phyloP scores from a whole-genome alignment of 2,329 filamentous ascomycete genomes.

The Paraphaeosphaeria minitans region DNA sequence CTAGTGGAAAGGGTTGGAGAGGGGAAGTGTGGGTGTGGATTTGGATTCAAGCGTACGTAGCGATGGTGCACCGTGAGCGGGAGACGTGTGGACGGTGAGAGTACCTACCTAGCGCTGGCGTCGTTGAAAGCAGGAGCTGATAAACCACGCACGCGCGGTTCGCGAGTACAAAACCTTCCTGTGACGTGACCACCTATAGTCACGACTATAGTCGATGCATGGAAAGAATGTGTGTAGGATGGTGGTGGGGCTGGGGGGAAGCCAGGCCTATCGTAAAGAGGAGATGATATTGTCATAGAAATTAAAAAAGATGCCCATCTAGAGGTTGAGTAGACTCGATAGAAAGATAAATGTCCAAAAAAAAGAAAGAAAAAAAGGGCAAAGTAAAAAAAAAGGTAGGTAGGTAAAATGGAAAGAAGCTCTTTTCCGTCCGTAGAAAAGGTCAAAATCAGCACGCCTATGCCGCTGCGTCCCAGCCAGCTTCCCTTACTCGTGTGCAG shows the following conservation, averaged over 20 bases:
- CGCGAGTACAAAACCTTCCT: too few relatives aligned
- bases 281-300: constrained; percentile 41
- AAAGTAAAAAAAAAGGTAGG: constrained; percentile 16
- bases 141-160: too few relatives aligned
- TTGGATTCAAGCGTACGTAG: not conserved
- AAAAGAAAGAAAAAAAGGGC: constrained; percentile 14
- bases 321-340: constrained; percentile 15
- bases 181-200: too few relatives aligned
- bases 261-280: not conserved
- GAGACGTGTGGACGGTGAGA: too few relatives aligned
- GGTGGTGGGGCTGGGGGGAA: too few relatives aligned
- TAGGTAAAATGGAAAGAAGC: not conserved
- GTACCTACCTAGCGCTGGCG: too few relatives aligned
- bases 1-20: not conserved
- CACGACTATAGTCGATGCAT: too few relatives aligned
- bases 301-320: constrained; percentile 24
- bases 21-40: not conserved
- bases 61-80: too few relatives aligned
- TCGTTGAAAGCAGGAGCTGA: not conserved
- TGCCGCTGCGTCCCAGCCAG: not conserved
- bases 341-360: constrained; percentile 19
- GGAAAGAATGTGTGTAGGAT: not conserved
- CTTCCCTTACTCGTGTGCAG: constrained; percentile 14
- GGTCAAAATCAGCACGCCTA: not conserved
- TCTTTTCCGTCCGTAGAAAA: constrained; percentile 20